These are phyloP conservation scores for Penicillium expansum DNA, from an alignment of 2,329 filamentous ascomycete species.

Conservation along the genomic window DNA sequence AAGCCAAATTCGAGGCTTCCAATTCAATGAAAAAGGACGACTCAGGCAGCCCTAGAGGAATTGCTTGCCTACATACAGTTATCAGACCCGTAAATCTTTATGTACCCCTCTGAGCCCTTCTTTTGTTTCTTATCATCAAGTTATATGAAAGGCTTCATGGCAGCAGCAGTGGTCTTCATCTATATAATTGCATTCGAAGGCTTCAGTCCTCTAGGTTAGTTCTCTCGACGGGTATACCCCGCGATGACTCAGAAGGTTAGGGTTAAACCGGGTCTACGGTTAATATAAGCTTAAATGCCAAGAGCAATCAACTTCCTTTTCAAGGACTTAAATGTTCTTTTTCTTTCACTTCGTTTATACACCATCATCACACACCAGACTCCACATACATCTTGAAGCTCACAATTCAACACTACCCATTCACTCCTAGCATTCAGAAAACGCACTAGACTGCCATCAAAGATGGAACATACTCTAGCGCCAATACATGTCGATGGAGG, in stretches of 20 bases:
- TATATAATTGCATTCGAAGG: not conserved
- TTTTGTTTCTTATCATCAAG: not conserved
- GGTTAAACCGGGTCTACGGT: not conserved
- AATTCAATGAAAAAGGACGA: not conserved
- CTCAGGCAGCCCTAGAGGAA: not conserved
- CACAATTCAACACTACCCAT: not conserved
- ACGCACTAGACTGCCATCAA: not conserved
- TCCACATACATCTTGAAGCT: not conserved
- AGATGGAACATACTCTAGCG: not conserved
- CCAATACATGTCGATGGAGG: conserved; percentile 4
- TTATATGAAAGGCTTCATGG: not conserved
- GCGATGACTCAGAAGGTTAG: not conserved
- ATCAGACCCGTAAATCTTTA: not conserved
- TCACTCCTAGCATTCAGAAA: too few species aligned
- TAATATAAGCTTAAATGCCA: not conserved
- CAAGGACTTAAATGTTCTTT: not conserved
- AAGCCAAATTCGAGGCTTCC: not conserved
- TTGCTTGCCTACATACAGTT: not conserved
- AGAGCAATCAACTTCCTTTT: not conserved
- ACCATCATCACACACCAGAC: not conserved
- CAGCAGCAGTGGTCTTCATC: not conserved
- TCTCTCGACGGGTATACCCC: not conserved
- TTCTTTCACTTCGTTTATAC: not conserved
- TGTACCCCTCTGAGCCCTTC: not conserved
- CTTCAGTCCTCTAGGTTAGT: not conserved